Evolutionary conservation across 176 grass and related monocot species (phyloP), one percentile per base, ranked within the genome.

Genomic region (Hyparrhenia diplandra): DNA sequence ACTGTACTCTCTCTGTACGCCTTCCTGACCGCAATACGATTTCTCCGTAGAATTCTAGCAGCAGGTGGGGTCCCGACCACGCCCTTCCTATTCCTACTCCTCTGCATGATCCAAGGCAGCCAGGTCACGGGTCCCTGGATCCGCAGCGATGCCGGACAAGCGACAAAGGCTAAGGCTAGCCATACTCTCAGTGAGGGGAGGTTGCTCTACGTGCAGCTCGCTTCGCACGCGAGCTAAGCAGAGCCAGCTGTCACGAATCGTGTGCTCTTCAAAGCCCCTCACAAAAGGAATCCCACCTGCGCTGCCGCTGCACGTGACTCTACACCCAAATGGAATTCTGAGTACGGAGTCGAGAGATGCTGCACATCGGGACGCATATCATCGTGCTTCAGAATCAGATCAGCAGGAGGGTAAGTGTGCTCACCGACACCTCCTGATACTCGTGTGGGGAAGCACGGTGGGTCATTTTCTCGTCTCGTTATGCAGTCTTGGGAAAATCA

Each of bases 101-200:
- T 54, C 29, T 55, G 14, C 64, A 39, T 67, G 69, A 28, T 83
- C 80, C 80, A 73, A 58, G 27, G 76, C 13, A 55, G 45, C 24
- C 86, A 64, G 55, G 42, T 85, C 87, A 89, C 82, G 87, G 87
- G 87, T 23, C 36, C 24, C 77, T 71, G 41, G 87, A 54, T 42
- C 40, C 51, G 36, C 11, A 71, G 76, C 77, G 74, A 67, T 6
- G 74, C n/a, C 74, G 32, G 80, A 67, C 86, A 83, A 73, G 28
- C n/a, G n/a, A n/a, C n/a, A n/a, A n/a, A n/a, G n/a, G n/a, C n/a
- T n/a, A n/a, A n/a, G n/a, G n/a, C n/a, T n/a, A n/a, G n/a, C n/a
- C n/a, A n/a, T n/a, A n/a, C n/a, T n/a, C n/a, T n/a, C n/a, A n/a
- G n/a, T n/a, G n/a, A n/a, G n/a, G n/a, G n/a, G n/a, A n/a, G n/a